Conservation (phyloP, 176 grass and related monocot species). For the Bothriochloa decipiens region DNA sequence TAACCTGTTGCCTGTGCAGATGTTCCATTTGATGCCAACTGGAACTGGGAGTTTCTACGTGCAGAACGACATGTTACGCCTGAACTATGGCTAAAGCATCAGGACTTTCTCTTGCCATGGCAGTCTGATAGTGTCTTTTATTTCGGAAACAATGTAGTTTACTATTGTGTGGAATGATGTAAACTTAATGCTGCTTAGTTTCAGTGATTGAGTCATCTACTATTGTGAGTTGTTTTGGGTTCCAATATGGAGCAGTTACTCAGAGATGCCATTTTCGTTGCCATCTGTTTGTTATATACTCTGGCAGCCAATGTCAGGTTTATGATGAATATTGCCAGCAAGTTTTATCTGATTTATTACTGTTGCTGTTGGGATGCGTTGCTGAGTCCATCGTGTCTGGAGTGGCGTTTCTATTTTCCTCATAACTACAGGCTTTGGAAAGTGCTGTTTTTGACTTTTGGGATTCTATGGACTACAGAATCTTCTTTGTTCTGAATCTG, state of each 20-base stretch:
- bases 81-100: slow-evolving; percentile 56
- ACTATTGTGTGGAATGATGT: neutral
- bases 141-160: neutral
- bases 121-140: neutral
- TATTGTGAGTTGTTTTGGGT: neutral
- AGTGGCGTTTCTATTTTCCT: too few relatives aligned
- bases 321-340: too few relatives aligned
- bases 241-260: neutral
- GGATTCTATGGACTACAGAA: neutral
- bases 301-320: neutral
- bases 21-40: slow-evolving; percentile 66
- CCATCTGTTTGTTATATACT: neutral
- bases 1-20: slow-evolving; percentile 35
- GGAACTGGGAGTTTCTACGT: slow-evolving; percentile 60
- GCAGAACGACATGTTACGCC: slow-evolving; percentile 70
- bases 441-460: neutral
- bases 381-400: neutral
- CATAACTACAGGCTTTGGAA: too few relatives aligned
- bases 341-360: too few relatives aligned
- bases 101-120: neutral
- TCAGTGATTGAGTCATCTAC: neutral
- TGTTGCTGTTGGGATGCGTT: neutral
- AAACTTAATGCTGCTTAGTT: slow-evolving; percentile 5
- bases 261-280: neutral
- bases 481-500: too few relatives aligned